Conservation (phyloP, 352 stramenopile species). For the Globisporangium spinosum region DNA sequence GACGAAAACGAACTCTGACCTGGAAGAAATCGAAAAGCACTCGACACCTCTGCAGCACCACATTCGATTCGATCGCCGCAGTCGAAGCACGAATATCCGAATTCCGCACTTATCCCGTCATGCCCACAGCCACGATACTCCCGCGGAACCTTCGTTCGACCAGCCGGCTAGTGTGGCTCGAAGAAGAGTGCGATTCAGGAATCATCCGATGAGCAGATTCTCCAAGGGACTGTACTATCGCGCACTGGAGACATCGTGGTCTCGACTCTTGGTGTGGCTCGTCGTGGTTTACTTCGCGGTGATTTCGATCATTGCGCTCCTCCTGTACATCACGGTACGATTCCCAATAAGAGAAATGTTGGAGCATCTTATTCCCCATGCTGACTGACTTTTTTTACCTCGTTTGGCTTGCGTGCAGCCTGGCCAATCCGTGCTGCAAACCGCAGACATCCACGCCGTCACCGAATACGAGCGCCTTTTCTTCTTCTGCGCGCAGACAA, state of each 20-base stretch:
- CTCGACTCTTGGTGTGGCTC: slow-evolving; percentile 33
- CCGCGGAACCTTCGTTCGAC: slow-evolving; percentile 13
- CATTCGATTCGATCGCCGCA: slow-evolving; percentile 26
- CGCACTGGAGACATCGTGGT: slow-evolving; percentile 44
- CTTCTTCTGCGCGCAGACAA: slow-evolving; percentile 60
- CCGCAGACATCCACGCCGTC: slow-evolving; percentile 9
- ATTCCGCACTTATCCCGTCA: slow-evolving; percentile 14
- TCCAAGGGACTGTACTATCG: slow-evolving; percentile 52
- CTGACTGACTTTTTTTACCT: neutral
- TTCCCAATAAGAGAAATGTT: neutral
- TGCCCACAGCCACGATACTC: slow-evolving; percentile 18
- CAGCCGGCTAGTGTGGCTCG: slow-evolving; percentile 41
- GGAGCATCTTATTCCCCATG: neutral
- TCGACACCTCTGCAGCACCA: neutral
- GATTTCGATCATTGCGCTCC: slow-evolving; percentile 34
- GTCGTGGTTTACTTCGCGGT: slow-evolving; percentile 35
- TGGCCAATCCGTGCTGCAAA: slow-evolving; percentile 11
- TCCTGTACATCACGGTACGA: slow-evolving; percentile 46
- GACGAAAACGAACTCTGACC: slow-evolving; percentile 27
- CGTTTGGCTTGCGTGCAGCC: slow-evolving; percentile 12
- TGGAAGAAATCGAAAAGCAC: slow-evolving; percentile 21
- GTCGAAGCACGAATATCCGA: slow-evolving; percentile 20
- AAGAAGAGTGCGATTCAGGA: slow-evolving; percentile 37
- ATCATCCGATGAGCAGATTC: slow-evolving; percentile 34
- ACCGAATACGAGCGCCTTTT: slow-evolving; percentile 36